Evolutionary conservation across 768 basidiomycete genomes (phyloP).

Genomic region (Lactifluus subvellereus): DNA sequence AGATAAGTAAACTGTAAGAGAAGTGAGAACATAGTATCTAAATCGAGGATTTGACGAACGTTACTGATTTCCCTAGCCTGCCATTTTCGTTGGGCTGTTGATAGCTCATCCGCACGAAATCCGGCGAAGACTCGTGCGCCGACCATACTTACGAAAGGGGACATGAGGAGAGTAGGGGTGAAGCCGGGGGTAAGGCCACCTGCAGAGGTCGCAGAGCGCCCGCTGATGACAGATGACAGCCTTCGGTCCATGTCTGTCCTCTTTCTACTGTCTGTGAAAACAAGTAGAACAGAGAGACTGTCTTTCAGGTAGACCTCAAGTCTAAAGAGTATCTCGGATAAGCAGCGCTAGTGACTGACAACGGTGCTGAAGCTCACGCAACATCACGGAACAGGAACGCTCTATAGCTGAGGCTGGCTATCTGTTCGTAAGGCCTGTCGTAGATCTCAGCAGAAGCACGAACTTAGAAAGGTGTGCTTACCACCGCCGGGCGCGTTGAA

Average conservation of each 20-base stretch:
- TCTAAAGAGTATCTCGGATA: slow-evolving; percentile 34
- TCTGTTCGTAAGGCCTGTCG: slow-evolving; percentile 69
- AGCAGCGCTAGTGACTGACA: not conserved
- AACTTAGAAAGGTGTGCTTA: slow-evolving; percentile 31
- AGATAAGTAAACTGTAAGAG: slow-evolving; percentile 75
- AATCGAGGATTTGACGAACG: slow-evolving; percentile 38
- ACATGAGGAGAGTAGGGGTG: slow-evolving; percentile 48
- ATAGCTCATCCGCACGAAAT: slow-evolving; percentile 54
- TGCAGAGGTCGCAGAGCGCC: slow-evolving; percentile 29
- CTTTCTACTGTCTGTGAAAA: slow-evolving; percentile 66
- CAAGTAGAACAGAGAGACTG: slow-evolving; percentile 77
- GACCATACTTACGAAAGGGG: slow-evolving; percentile 49
- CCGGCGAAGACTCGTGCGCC: slow-evolving; percentile 46
- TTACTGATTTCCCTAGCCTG: slow-evolving; percentile 89
- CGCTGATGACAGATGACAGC: slow-evolving; percentile 41
- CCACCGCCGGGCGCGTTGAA: slow-evolving; percentile 81
- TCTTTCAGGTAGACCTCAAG: slow-evolving; percentile 93
- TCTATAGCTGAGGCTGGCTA: slow-evolving; percentile 72
- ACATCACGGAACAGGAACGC: slow-evolving; percentile 89
- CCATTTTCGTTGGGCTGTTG: slow-evolving; percentile 76
- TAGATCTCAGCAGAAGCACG: not conserved
- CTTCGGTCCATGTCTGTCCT: slow-evolving; percentile 55
- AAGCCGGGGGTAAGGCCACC: slow-evolving; percentile 28
- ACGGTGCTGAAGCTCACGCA: slow-evolving; percentile 48
- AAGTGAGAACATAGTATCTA: slow-evolving; percentile 4